Conservation (phyloP, 2,329 filamentous ascomycete genomes). For the Talaromyces sp. region DNA sequence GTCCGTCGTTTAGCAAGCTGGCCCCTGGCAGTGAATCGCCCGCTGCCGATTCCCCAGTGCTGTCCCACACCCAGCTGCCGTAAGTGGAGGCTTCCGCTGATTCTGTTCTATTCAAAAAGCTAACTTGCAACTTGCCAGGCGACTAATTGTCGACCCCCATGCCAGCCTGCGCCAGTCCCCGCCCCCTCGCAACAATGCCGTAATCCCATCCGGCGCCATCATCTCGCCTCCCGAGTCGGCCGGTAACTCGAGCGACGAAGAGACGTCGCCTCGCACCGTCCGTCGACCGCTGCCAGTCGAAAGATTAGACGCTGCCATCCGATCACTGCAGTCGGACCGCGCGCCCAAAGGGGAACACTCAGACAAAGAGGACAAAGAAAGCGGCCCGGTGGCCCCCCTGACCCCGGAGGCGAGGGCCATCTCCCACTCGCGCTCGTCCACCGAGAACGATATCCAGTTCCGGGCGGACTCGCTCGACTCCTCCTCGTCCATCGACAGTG, state of each 20-base stretch:
- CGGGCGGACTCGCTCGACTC: conserved; percentile 38
- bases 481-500: conserved; percentile 25
- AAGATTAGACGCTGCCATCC: conserved; percentile 72
- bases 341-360: conserved; percentile 41
- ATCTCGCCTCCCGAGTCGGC: conserved; percentile 88
- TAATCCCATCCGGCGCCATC: conserved; percentile 77
- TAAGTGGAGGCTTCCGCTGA: not conserved
- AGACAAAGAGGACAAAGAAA: not conserved
- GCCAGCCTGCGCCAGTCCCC: conserved; percentile 75
- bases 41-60: not conserved
- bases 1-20: conserved; percentile 46
- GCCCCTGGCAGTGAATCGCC: not conserved
- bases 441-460: conserved; percentile 50
- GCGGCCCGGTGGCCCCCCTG: not conserved
- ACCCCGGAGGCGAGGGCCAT: conserved; percentile 8
- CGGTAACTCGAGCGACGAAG: conserved; percentile 78
- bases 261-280: conserved; percentile 43
- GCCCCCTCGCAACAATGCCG: conserved; percentile 69
- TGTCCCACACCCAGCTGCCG: not conserved
- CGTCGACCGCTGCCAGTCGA: conserved; percentile 33
- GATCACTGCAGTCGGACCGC: conserved; percentile 40
- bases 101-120: not conserved
- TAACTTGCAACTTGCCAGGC: not conserved
- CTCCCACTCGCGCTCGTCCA: conserved; percentile 32
- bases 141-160: conserved; percentile 34